Evolutionary conservation across 495 filamentous ascomycete species (phyloP), one percentile per base, ranked within the genome.

Genomic region (Daldinia decipiens): DNA sequence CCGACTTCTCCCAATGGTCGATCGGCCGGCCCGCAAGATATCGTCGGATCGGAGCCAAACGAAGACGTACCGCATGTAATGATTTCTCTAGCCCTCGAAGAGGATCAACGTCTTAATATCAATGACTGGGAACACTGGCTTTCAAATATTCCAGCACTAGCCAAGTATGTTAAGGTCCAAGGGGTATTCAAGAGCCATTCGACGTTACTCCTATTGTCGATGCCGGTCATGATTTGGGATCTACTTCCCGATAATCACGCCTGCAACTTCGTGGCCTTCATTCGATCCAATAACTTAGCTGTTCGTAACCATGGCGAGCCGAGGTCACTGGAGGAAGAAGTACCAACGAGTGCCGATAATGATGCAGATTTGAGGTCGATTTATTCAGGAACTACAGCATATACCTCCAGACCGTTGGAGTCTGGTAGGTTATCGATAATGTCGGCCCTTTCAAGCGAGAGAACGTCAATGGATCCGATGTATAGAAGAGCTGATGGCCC

Each of bases 201-300:
- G 13, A 85, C 80, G 0, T 61, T 87, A 34, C 67, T 86, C 13
- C 62, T 86, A 13, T 60, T 86, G 0, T 83, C 82, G 0, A 70
- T 87, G 51, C 84, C 85, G 1, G 78, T 86, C 27, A 83, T 83
- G 75, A 74, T 87, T 7, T 87, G 84, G 85, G 81, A 86, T 68
- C 74, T 87, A 26, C 73, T 87, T 0, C 83, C 83, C 2, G 81
- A 83, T 32, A 74, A 84, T 55, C 81, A 79, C 5, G 84, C 85
- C 0, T 83, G 83, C 60, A 80, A 79, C 0, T 87, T 87, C n/a
- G 67, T 87, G 13, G 81, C 80, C 8, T 87, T 86, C 59, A 82
- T 85, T 34, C 79, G 82, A 13, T 84, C 83, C 12, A 82, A 84
- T 69, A 84, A 83, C 59, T 71, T 85, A 8, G 67, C 67, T 8